Conservation (phyloP, 2,329 filamentous ascomycete genomes). For the Juglanconis juglandina region DNA sequence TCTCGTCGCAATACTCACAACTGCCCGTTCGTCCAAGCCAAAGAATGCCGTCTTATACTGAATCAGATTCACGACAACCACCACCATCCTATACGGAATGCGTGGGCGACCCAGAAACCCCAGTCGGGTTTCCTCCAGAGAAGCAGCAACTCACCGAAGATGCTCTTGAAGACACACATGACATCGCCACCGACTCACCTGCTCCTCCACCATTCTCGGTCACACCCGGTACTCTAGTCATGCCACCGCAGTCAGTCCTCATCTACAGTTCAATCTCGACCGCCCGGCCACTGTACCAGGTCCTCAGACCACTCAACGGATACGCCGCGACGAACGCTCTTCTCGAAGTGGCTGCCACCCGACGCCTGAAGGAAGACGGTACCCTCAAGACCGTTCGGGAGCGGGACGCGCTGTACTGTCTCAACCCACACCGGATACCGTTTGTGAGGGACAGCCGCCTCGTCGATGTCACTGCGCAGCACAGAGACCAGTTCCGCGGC, state of each 20-base stretch:
- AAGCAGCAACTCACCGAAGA: neutral
- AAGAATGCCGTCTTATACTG: neutral
- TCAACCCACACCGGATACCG: neutral
- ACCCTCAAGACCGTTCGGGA: neutral
- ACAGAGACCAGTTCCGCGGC: neutral
- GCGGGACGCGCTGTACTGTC: slow-evolving; percentile 2
- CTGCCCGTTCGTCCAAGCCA: too few relatives aligned
- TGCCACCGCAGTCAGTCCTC: neutral
- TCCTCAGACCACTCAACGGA: slow-evolving; percentile 2
- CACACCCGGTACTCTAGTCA: slow-evolving; percentile 8
- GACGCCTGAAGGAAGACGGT: neutral
- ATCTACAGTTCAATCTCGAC: neutral
- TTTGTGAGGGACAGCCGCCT: neutral
- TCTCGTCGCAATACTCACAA: too few relatives aligned
- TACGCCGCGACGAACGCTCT: neutral
- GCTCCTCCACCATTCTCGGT: slow-evolving; percentile 9
- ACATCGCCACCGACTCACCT: neutral
- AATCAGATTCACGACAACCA: neutral
- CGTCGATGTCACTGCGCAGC: neutral
- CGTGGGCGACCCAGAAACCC: neutral
- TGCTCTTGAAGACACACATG: neutral
- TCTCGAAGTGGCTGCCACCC: neutral
- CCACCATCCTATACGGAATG: neutral
- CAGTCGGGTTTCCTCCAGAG: neutral
- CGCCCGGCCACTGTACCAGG: slow-evolving; percentile 2